Conservation (phyloP, 2,329 filamentous ascomycete genomes). For the Furcasterigmium sp. region DNA sequence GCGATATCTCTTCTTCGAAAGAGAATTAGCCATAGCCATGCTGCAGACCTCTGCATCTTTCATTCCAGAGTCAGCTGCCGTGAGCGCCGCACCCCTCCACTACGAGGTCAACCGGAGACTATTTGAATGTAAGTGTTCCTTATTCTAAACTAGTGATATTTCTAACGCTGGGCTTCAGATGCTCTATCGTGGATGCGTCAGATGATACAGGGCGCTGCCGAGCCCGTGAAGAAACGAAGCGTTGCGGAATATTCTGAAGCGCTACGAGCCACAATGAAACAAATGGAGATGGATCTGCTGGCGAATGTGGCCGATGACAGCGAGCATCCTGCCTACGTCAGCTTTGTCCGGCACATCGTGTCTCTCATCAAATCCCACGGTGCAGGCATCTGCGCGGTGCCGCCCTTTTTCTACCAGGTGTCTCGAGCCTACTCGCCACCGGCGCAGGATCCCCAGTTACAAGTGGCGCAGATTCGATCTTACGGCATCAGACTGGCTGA, state of each 20-base stretch:
- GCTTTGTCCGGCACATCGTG: slow-evolving; percentile 47
- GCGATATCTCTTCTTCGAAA: slow-evolving; percentile 40
- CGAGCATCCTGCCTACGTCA: slow-evolving; percentile 42
- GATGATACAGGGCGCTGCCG: slow-evolving; percentile 31
- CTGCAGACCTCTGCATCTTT: slow-evolving; percentile 35
- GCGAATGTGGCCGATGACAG: slow-evolving; percentile 23
- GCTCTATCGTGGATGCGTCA: slow-evolving; percentile 45
- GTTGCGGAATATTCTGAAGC: slow-evolving; percentile 35
- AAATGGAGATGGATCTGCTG: slow-evolving; percentile 46
- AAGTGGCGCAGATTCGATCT: slow-evolving; percentile 48
- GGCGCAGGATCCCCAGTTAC: slow-evolving; percentile 48
- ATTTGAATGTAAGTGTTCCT: slow-evolving; percentile 35
- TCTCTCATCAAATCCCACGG: slow-evolving; percentile 49
- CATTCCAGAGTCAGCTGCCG: slow-evolving; percentile 31
- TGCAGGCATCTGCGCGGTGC: slow-evolving; percentile 46
- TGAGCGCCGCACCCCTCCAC: slow-evolving; percentile 31
- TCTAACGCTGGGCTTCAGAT: slow-evolving; percentile 13
- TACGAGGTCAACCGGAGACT: slow-evolving; percentile 44
- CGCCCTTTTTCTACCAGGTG: slow-evolving; percentile 52
- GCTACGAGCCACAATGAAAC: slow-evolving; percentile 44
- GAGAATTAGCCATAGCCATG: slow-evolving; percentile 41
- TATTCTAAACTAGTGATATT: background rate
- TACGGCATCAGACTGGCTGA: slow-evolving; percentile 52
- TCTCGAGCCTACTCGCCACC: slow-evolving; percentile 52
- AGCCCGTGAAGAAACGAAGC: slow-evolving; percentile 25